These are phyloP conservation scores for Phanerochaete carnosa DNA, from an alignment of 768 basidiomycete genomes.

Conservation along the genomic window DNA sequence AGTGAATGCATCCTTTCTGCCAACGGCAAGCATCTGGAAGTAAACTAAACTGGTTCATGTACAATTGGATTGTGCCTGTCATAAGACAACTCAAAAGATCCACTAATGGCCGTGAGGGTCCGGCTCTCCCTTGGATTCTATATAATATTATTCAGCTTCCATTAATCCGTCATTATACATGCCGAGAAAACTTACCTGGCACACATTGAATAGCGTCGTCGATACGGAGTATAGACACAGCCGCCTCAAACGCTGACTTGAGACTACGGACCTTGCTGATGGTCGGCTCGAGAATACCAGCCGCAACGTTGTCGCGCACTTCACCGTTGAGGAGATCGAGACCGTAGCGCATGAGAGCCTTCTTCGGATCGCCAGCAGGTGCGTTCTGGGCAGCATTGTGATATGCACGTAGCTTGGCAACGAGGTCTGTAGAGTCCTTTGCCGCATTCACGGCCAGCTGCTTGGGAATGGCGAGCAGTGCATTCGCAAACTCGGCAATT, in stretches of 20 bases:
- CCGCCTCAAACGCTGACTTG: slow-evolving; percentile 96
- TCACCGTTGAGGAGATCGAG: slow-evolving; percentile 93
- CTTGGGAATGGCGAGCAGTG: slow-evolving; percentile 93
- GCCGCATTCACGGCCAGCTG: slow-evolving; percentile 97
- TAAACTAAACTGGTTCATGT: slow-evolving; percentile 1
- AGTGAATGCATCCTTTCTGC: background rate
- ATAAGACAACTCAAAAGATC: background rate
- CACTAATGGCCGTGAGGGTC: slow-evolving; percentile 37
- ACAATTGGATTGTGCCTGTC: background rate
- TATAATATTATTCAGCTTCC: slow-evolving; percentile 2
- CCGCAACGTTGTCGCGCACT: slow-evolving; percentile 90
- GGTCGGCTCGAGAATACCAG: slow-evolving; percentile 94
- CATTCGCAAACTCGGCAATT: slow-evolving; percentile 96
- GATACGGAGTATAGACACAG: slow-evolving; percentile 90
- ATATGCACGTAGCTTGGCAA: slow-evolving; percentile 94
- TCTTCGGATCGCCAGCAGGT: slow-evolving; percentile 86
- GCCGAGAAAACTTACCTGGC: slow-evolving; percentile 48
- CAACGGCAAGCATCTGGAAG: background rate
- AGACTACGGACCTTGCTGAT: slow-evolving; percentile 96
- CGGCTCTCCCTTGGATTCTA: slow-evolving; percentile 69
- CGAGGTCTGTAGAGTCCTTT: slow-evolving; percentile 96
- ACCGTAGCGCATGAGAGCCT: slow-evolving; percentile 86
- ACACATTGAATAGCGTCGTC: slow-evolving; percentile 94
- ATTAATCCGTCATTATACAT: slow-evolving; percentile 15
- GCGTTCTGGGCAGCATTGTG: slow-evolving; percentile 97